phyloP scores from a whole-genome alignment of 208 protist species.

The Leishmania tarentolae region DNA sequence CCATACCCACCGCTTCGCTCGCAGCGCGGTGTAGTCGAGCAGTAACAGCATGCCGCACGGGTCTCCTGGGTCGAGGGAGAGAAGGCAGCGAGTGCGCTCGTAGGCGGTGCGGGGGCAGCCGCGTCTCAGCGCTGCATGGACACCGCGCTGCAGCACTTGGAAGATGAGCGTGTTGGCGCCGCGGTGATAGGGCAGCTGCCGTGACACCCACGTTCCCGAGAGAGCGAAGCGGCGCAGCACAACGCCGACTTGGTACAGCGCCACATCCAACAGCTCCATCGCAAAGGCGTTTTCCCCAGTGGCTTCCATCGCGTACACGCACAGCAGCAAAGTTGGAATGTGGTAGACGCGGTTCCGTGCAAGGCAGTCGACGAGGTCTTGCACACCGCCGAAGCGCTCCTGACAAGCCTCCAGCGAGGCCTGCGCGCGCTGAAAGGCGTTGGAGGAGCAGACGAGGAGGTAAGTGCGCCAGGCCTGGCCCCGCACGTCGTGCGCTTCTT shows the following conservation, averaged over 20 bases:
- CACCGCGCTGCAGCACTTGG: conserved; percentile 52
- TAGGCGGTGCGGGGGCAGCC: conserved; percentile 76
- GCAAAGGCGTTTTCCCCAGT: conserved; percentile 57
- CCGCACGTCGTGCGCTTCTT: conserved; percentile 11
- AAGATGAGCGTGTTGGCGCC: conserved; percentile 60
- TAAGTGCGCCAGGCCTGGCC: conserved; percentile 27
- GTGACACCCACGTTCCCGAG: conserved; percentile 54
- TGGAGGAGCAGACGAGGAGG: conserved; percentile 46
- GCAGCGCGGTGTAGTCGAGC: conserved; percentile 82
- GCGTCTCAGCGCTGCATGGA: conserved; percentile 69
- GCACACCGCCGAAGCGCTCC: conserved; percentile 32
- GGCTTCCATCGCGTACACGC: conserved; percentile 60
- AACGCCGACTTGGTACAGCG: conserved; percentile 78
- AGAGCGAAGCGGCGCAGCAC: conserved; percentile 64
- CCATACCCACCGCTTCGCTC: conserved; percentile 80
- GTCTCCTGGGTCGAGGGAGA: conserved; percentile 79
- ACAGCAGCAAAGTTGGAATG: conserved; percentile 79
- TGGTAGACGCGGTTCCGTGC: conserved; percentile 59
- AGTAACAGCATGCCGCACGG: conserved; percentile 62
- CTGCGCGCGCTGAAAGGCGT: conserved; percentile 53
- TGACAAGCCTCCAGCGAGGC: conserved; percentile 36
- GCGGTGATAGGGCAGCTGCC: conserved; percentile 39
- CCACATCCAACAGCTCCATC: conserved; percentile 71
- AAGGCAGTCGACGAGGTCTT: conserved; percentile 65
- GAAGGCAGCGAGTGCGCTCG: conserved; percentile 65